These are phyloP conservation scores for Cupressus sempervirens DNA, from an alignment of 75 land plant species.

Conservation along the genomic window DNA sequence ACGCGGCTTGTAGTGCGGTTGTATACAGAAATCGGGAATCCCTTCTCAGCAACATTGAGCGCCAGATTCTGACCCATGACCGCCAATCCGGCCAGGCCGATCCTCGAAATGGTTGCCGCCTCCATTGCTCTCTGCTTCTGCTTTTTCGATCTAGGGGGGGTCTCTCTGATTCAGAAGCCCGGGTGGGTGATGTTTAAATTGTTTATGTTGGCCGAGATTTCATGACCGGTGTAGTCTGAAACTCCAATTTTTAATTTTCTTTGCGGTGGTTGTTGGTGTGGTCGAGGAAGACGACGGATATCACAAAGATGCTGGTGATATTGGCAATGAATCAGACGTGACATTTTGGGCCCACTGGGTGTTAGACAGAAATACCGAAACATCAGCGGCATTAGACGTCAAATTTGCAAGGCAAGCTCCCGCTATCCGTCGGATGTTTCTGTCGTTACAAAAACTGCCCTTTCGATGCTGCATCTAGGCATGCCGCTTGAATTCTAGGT, in stretches of 20 bases:
- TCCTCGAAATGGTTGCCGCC: slow-evolving; percentile 27
- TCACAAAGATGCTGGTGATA: slow-evolving; percentile 22
- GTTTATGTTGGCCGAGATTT: no score
- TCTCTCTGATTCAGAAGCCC: no score
- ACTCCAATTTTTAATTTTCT: no score
- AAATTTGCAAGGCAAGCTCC: no score
- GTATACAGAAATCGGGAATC: slow-evolving; percentile 76
- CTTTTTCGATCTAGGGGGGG: not conserved
- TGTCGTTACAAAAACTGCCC: no score
- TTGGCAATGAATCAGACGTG: not conserved
- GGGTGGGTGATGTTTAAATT: no score
- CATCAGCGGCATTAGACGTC: no score
- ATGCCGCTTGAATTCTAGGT: no score
- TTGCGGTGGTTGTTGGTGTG: not conserved
- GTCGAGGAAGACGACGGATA: not conserved
- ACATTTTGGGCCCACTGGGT: no score
- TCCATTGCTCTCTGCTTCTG: not conserved
- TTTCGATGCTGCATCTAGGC: no score
- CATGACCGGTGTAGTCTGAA: not conserved
- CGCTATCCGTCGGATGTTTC: no score
- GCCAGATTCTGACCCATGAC: slow-evolving; percentile 79
- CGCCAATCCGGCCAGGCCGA: slow-evolving; percentile 64
- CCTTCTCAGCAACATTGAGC: slow-evolving; percentile 67
- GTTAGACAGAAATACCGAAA: no score
- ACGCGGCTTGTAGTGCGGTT: slow-evolving; percentile 65